A percentile compares a stretch with the other conserved stretches of the same genome.
Evolutionary conservation across 1,284 basidiomycete species (phyloP).

Genomic region (Athelia sp.): DNA sequence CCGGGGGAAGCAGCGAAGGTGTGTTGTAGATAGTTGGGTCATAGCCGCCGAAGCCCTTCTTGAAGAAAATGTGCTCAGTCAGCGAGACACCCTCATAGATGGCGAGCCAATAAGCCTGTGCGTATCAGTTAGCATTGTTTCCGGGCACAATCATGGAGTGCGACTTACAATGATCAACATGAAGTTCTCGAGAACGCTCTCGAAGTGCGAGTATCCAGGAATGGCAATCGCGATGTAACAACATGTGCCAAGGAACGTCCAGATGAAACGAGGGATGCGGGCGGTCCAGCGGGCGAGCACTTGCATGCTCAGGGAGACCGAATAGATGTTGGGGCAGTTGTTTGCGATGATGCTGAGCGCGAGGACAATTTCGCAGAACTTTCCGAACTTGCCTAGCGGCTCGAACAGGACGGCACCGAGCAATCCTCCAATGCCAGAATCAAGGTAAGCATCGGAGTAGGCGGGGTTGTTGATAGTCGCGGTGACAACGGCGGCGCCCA

Average conservation of each 20-base stretch:
- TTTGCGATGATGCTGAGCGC: slow-evolving; percentile 28
- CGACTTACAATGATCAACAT: slow-evolving; percentile 1
- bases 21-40: slow-evolving; percentile 24
- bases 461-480: slow-evolving; percentile 19
- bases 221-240: slow-evolving; percentile 30
- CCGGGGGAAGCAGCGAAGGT: slow-evolving; percentile 20
- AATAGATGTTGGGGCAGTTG: slow-evolving; percentile 30
- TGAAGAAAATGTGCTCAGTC: slow-evolving; percentile 32
- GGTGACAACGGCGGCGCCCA: slow-evolving; percentile 21
- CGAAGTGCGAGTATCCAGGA: slow-evolving; percentile 28
- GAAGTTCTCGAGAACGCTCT: slow-evolving; percentile 22
- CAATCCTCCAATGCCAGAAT: slow-evolving; percentile 20
- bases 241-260: slow-evolving; percentile 24
- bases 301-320: slow-evolving; percentile 28
- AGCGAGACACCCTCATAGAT: slow-evolving; percentile 26
- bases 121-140: neutral
- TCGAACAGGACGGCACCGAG: slow-evolving; percentile 18
- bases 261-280: slow-evolving; percentile 29
- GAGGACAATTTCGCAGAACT: slow-evolving; percentile 23
- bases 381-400: slow-evolving; percentile 22
- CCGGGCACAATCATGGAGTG: slow-evolving; percentile 9
- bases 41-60: slow-evolving; percentile 23
- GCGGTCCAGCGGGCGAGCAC: slow-evolving; percentile 26
- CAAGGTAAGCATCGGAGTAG: slow-evolving; percentile 19
- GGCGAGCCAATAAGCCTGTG: slow-evolving; percentile 25